A percentile compares a stretch with the other conserved stretches of the same genome.
Evolutionary conservation across 2,329 filamentous ascomycete species (phyloP).

Genomic region (Microcera coccophila): DNA sequence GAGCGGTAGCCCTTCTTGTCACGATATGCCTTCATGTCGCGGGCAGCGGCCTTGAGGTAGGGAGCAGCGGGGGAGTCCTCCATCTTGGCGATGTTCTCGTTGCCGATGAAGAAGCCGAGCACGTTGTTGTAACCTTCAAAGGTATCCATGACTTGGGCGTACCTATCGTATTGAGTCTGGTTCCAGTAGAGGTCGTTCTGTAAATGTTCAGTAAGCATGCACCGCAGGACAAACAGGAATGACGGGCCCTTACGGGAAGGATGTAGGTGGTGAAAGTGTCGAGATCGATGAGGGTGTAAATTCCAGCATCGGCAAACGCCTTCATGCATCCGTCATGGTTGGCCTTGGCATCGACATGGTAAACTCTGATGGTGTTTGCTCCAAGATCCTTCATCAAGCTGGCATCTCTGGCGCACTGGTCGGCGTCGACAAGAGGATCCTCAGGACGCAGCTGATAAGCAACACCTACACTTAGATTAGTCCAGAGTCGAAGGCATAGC

Average conservation of each 20-base stretch:
- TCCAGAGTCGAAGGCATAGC: too few species aligned
- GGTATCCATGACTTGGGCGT: slow-evolving; percentile 68
- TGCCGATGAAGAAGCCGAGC: slow-evolving; percentile 81
- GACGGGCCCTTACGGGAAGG: slow-evolving; percentile 45
- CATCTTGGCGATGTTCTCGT: slow-evolving; percentile 71
- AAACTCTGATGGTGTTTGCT: slow-evolving; percentile 80
- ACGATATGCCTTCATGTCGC: slow-evolving; percentile 80
- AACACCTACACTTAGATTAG: too few species aligned
- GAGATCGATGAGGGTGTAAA: slow-evolving; percentile 81
- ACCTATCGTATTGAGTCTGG: slow-evolving; percentile 63
- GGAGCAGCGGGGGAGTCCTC: slow-evolving; percentile 64
- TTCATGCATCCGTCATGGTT: slow-evolving; percentile 79
- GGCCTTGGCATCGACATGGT: slow-evolving; percentile 71
- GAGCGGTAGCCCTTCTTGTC: slow-evolving; percentile 71
- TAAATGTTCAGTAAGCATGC: neutral
- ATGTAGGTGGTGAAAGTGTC: slow-evolving; percentile 72
- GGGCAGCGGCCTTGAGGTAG: slow-evolving; percentile 76
- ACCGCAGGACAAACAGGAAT: too few species aligned
- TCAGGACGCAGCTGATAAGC: slow-evolving; percentile 63
- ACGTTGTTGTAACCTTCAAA: slow-evolving; percentile 77
- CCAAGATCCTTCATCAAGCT: slow-evolving; percentile 74
- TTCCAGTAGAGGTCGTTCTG: slow-evolving; percentile 67
- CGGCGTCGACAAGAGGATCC: slow-evolving; percentile 72
- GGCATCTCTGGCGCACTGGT: slow-evolving; percentile 74
- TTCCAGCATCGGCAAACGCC: slow-evolving; percentile 72